phyloP scores from a whole-genome alignment of 257 asterid species.

The Capsicum pubescens region DNA sequence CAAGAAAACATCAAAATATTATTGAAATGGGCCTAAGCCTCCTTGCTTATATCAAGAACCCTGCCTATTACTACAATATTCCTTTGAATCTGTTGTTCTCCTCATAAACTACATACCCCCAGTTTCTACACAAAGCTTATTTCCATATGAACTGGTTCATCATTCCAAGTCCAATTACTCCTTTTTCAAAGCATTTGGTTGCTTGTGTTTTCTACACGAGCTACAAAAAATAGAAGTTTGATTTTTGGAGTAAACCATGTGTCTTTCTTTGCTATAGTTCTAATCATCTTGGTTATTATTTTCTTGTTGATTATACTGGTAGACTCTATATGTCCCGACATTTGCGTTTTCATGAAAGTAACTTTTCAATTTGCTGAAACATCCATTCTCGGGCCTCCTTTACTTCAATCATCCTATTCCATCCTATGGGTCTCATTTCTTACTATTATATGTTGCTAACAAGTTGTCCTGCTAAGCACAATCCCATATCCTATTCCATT shows the following conservation, averaged over 20 bases:
- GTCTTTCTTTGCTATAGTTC: background rate
- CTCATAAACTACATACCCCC: background rate
- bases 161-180: background rate
- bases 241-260: background rate
- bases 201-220: background rate
- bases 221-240: background rate
- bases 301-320: background rate
- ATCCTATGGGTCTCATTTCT: no score
- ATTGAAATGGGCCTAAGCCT: background rate
- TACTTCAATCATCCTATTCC: no score
- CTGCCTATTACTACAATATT: background rate
- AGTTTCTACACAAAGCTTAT: background rate
- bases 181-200: background rate
- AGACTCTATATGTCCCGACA: background rate
- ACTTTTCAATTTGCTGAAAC: no score
- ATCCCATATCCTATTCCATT: no score
- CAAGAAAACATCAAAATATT: background rate
- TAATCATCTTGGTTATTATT: background rate
- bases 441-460: no score
- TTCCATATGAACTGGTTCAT: background rate
- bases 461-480: no score
- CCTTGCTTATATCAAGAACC: background rate
- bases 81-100: background rate
- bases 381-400: no score
- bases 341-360: no score